Evolutionary conservation across 179 eudicot genomes (phyloP), one percentile per base, ranked within the genome.

Genomic region (Beta corolliflora): DNA sequence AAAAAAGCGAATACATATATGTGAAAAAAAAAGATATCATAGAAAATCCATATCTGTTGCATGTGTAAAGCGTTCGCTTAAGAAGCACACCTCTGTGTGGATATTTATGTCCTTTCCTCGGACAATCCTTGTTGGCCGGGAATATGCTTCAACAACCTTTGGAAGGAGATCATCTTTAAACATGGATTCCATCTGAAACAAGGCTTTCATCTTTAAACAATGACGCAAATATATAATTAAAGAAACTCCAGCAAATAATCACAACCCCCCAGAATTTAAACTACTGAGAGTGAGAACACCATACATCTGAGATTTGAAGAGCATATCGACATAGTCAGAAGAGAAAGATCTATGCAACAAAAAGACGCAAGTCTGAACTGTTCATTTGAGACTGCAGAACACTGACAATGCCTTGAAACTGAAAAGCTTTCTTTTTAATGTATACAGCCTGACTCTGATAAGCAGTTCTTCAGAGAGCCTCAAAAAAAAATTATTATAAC

Each of bases 91-190:
- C 95, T 93, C 88, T 25, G 79, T 60, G 77, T 89, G 86, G 84
- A 73, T 75, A 79, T 83, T 84, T 75, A 88, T 50, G 80, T 91
- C 91, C 88, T 96, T 96, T 76, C 99, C 99, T 58, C 99, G 94
- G 75, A 96, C 97, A 63, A 96, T 96, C 87, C 98, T 96, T 63
- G 99, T 94, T 58, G 99, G 99, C 58, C 99, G 90, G 77, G 97
- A 93, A 89, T 97, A 97, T 68, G 97, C 97, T 89, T 97, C 98
- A 71, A 97, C 89, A 56, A 97, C 87, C 86, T 88, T 97, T 41
- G 97, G 88, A 50, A 97, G 82, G 85, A 91, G 92, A 77, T 90
- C 91, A 14, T 92, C 94, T 85, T 84, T 90, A 76, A 88, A 89
- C 87, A 97, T 78, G 29, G 80, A 86, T 41, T 93, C 97, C 99